Evolutionary conservation across 2,329 filamentous ascomycete species (phyloP), one percentile per base, ranked within the genome.

Genomic region (Fusarium robinianum): DNA sequence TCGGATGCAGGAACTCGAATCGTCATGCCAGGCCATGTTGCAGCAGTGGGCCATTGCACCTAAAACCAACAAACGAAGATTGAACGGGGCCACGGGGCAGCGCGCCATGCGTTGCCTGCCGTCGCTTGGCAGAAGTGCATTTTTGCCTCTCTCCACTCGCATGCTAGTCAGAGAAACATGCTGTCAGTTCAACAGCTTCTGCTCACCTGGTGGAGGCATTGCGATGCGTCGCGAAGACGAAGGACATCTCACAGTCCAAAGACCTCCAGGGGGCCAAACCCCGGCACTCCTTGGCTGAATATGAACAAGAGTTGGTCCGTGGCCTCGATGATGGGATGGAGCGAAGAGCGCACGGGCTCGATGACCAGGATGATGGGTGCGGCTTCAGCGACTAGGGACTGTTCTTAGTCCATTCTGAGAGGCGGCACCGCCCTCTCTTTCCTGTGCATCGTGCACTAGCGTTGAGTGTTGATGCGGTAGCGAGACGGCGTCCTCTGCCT

Each of bases 271-370:
- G 36, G 24, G 21, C 17, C 26, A 32, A 24, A 11, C 38, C 44
- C 38, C 44, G 38, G n/a, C n/a, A n/a, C 38, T 38, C 22, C 19
- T 44, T 36, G 40, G 41, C 33, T 18, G 26, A 41, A 34, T 25
- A 32, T 42, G 56, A 62, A 60, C 56, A 61, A 58, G 51, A 60
- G 56, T 57, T 62, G 58, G 57, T 62, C 59, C 55, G 57, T 62
- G 58, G 49, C 35, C 46, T 60, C 46, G 46, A 51, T 48, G 48
- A 60, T 53, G 58, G 54, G 49, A 58, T 49, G 49, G 46, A 57
- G 40, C 49, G 46, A 61, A 41, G 38, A 37, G 49, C 49, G 56
- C 58, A 61, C 49, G 53, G 58, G 42, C 41, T 29, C 29, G 27
- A 36, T 26, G 47, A 48, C 58, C 51, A 31, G 58, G 58, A 61